phyloP scores from a whole-genome alignment of 1,139 yeast species.

The Candida sojae region DNA sequence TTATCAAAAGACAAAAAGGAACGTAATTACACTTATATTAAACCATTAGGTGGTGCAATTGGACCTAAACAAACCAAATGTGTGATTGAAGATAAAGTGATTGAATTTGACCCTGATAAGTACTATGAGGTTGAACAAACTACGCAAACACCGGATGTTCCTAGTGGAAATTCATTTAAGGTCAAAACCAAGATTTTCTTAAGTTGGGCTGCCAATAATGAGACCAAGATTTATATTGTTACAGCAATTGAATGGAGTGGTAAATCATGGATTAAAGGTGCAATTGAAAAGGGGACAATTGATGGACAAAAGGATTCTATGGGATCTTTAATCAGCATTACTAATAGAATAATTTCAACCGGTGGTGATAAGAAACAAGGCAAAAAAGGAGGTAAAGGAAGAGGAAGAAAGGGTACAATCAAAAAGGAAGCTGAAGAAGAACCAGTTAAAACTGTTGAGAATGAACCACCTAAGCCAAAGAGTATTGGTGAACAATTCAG shows the following conservation, averaged over 20 bases:
- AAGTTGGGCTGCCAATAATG: slow-evolving; percentile 76
- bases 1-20: slow-evolving; percentile 28
- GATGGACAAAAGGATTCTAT: slow-evolving; percentile 85
- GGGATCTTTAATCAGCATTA: slow-evolving; percentile 56
- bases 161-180: slow-evolving; percentile 82
- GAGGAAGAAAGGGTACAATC: slow-evolving; percentile 21
- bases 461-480: slow-evolving; percentile 12
- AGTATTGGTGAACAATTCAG: slow-evolving; percentile 22
- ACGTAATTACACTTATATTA: slow-evolving; percentile 70
- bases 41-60: slow-evolving; percentile 79
- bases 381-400: slow-evolving; percentile 18
- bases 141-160: slow-evolving; percentile 90
- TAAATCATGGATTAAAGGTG: slow-evolving; percentile 89
- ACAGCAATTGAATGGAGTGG: slow-evolving; percentile 87
- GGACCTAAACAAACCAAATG: slow-evolving; percentile 97
- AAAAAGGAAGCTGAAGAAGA: slow-evolving; percentile 16
- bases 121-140: slow-evolving; percentile 62
- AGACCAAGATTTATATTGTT: slow-evolving; percentile 61
- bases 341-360: slow-evolving; percentile 47
- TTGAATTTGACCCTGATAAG: slow-evolving; percentile 60
- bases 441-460: slow-evolving; percentile 5
- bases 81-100: slow-evolving; percentile 68
- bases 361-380: slow-evolving; percentile 14
- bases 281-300: slow-evolving; percentile 87
- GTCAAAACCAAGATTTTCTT: slow-evolving; percentile 68